Percentiles rank a stretch among this genome's conserved stretches.
phyloP scores from a whole-genome alignment of 148 eudicot species.

The Persicaria tinctoria region DNA sequence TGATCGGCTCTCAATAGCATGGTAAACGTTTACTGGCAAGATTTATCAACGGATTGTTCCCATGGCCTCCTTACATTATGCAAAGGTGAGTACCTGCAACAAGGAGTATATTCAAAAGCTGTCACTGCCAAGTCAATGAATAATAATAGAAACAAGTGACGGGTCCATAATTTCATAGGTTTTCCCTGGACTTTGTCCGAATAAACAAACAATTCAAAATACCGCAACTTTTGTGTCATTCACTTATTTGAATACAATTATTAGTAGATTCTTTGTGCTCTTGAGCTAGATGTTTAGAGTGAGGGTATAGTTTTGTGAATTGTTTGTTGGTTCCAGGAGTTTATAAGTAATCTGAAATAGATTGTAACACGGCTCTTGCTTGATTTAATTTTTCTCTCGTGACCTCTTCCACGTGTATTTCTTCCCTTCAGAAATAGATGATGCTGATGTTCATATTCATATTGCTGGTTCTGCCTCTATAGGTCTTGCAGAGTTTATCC shows the following conservation, averaged over 20 bases:
- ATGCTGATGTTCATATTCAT: not conserved
- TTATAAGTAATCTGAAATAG: not conserved
- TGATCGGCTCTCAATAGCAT: constrained; percentile 96
- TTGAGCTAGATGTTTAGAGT: not conserved
- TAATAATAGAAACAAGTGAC: not conserved
- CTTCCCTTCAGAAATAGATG: not conserved
- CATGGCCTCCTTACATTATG: constrained; percentile 92
- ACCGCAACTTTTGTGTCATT: too few relatives aligned
- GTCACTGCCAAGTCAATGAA: not conserved
- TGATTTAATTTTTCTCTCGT: not conserved
- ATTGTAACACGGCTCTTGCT: not conserved
- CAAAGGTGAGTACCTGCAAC: constrained; percentile 81
- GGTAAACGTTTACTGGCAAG: constrained; percentile 69
- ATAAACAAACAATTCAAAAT: too few relatives aligned
- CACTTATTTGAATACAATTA: too few relatives aligned
- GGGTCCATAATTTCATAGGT: not conserved
- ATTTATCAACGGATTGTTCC: constrained; percentile 50
- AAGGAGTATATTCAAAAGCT: not conserved
- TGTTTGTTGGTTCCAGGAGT: too few relatives aligned
- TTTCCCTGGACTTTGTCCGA: too few relatives aligned
- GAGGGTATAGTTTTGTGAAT: not conserved
- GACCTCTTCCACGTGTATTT: not conserved
- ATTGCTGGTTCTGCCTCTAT: constrained; percentile 10
- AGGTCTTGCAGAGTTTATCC: constrained; percentile 85
- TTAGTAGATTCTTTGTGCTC: not conserved